Evolutionary conservation across 2,329 filamentous ascomycete genomes (phyloP).

Genomic region (Fusarium burgessii): DNA sequence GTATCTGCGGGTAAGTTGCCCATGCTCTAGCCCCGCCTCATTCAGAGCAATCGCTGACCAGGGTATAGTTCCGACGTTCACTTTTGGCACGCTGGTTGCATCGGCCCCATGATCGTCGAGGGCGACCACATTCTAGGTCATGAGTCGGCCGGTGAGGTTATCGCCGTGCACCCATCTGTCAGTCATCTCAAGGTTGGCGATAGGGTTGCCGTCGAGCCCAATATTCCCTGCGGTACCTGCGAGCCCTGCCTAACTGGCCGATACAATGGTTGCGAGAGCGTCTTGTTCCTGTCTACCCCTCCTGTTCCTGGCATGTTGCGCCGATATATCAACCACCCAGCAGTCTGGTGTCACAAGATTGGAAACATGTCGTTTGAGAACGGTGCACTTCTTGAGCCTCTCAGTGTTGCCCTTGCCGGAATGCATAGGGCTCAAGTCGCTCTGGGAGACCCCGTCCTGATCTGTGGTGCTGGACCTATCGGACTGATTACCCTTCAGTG

Average conservation of each 20-base stretch:
- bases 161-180: constrained; percentile 86
- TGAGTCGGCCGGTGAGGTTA: constrained; percentile 87
- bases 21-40: constrained; percentile 4
- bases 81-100: constrained; percentile 96
- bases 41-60: constrained; percentile 25
- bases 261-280: constrained; percentile 93
- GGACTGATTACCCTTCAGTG: constrained; percentile 90
- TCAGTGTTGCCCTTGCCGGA: constrained; percentile 88
- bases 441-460: constrained; percentile 86
- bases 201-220: constrained; percentile 93
- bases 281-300: constrained; percentile 90
- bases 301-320: constrained; percentile 88
- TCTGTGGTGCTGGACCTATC: constrained; percentile 95
- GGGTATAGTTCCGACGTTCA: constrained; percentile 84
- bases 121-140: constrained; percentile 93
- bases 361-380: constrained; percentile 92
- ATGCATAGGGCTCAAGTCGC: constrained; percentile 84
- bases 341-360: constrained; percentile 96
- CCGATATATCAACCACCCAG: constrained; percentile 94
- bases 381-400: constrained; percentile 89
- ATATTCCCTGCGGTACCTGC: constrained; percentile 91
- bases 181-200: constrained; percentile 84
- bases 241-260: constrained; percentile 91
- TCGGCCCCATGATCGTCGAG: constrained; percentile 94
- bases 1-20: constrained; percentile 84